Percentiles rank a stretch among this genome's conserved stretches.
Evolutionary conservation across 2,329 filamentous ascomycete genomes (phyloP).

Genomic region (Ambrosiella beaveri): DNA sequence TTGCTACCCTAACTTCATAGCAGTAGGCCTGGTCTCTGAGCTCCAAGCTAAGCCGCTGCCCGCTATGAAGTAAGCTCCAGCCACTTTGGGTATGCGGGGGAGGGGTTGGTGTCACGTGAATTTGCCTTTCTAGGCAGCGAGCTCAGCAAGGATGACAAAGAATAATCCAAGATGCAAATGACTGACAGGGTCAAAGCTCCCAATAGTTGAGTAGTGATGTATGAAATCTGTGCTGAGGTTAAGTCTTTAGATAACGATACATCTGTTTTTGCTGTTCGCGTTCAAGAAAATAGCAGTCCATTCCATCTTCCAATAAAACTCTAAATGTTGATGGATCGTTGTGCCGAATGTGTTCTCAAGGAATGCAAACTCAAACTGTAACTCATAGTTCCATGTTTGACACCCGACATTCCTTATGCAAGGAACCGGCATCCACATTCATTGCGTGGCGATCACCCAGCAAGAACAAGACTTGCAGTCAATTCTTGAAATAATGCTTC

Average conservation of each 20-base stretch:
- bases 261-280: no score
- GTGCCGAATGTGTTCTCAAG: no score
- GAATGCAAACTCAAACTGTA: neutral
- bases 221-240: neutral
- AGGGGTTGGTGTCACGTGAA: slow-evolving; percentile 12
- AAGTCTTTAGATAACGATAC: no score
- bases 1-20: neutral
- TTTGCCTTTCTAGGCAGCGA: neutral
- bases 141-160: neutral
- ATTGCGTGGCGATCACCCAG: neutral
- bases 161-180: neutral
- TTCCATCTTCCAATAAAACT: no score
- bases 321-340: no score
- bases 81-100: slow-evolving; percentile 9
- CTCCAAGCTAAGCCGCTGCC: neutral
- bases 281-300: no score
- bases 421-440: neutral
- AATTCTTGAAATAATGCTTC: neutral
- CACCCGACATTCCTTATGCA: neutral
- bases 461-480: neutral
- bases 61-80: neutral
- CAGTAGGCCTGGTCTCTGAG: neutral
- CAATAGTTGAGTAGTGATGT: neutral
- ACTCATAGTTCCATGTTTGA: neutral
- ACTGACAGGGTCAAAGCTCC: neutral